phyloP scores from a whole-genome alignment of 164 flowering plant genomes.

The Magnolia sinica region DNA sequence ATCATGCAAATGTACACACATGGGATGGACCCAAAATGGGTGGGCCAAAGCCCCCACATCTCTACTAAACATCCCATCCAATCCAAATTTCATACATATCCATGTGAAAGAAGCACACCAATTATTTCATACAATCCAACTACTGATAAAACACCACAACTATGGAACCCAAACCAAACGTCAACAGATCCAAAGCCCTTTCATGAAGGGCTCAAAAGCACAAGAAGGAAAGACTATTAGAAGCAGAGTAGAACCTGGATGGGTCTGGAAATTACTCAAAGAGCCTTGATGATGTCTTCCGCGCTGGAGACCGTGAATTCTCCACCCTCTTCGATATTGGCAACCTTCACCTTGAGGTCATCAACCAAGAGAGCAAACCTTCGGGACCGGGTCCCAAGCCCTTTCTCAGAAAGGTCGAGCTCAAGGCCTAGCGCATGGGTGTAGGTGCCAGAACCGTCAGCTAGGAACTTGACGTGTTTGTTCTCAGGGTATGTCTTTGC shows the following conservation, averaged over 20 bases:
- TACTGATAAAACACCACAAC: no score
- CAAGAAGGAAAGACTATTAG: no score
- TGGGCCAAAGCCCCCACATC: no score
- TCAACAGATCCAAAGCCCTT: no score
- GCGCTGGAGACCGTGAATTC: constrained; percentile 80
- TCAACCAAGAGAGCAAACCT: constrained; percentile 83
- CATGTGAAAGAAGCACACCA: no score
- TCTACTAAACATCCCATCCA: no score
- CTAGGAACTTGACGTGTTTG: constrained; percentile 83
- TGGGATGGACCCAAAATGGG: no score
- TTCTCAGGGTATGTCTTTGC: constrained; percentile 75
- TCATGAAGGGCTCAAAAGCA: no score
- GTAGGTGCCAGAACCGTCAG: constrained; percentile 80
- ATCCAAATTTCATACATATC: no score
- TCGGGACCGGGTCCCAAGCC: constrained; percentile 74
- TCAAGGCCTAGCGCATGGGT: constrained; percentile 83
- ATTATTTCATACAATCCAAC: no score
- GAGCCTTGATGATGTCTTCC: constrained; percentile 80
- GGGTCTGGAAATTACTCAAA: constrained; percentile 24
- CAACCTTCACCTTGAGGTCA: constrained; percentile 71
- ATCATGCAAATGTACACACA: no score
- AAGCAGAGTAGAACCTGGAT: not conserved
- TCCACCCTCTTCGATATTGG: constrained; percentile 80
- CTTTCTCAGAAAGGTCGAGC: constrained; percentile 83
- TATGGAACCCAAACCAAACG: no score